phyloP scores from a whole-genome alignment of 2,329 filamentous ascomycete genomes.

The Hymenoscyphus fructigenus region DNA sequence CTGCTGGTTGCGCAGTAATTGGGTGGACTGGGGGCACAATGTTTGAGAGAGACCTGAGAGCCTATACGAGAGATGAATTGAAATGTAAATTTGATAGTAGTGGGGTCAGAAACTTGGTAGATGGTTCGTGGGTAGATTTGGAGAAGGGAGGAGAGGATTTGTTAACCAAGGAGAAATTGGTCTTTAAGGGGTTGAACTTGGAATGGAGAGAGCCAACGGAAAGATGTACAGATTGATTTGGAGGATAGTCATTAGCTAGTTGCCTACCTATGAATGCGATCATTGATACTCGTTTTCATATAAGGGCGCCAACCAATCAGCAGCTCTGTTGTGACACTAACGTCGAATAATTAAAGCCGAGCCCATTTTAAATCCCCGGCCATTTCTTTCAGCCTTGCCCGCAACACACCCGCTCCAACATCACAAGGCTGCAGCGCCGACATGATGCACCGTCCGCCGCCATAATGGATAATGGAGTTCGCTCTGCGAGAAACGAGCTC shows the following conservation, averaged over 20 bases:
- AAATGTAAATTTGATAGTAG: conserved; percentile 89
- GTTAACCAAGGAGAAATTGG: conserved; percentile 72
- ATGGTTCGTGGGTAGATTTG: conserved; percentile 71
- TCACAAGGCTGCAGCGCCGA: not conserved
- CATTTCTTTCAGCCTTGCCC: not conserved
- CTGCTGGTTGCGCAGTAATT: conserved; percentile 80
- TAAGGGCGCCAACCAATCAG: not conserved
- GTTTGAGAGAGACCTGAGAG: conserved; percentile 81
- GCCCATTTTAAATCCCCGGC: not conserved
- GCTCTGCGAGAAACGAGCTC: conserved; percentile 35
- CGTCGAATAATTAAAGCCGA: not conserved
- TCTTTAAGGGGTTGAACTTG: conserved; percentile 76
- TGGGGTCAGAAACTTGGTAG: conserved; percentile 68
- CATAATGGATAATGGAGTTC: conserved; percentile 31
- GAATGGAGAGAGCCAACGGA: conserved; percentile 65
- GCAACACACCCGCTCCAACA: not conserved
- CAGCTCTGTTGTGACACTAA: not conserved
- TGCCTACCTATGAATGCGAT: too few relatives aligned
- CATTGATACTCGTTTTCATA: too few relatives aligned
- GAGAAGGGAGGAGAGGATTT: conserved; percentile 60
- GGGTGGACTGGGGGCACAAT: conserved; percentile 90
- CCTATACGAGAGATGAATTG: conserved; percentile 72
- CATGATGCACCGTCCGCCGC: not conserved
- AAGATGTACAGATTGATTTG: conserved; percentile 45
- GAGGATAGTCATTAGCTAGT: not conserved